These are phyloP conservation scores for Pontederia crassipes DNA, from an alignment of 176 grass and related monocot species.

Conservation along the genomic window DNA sequence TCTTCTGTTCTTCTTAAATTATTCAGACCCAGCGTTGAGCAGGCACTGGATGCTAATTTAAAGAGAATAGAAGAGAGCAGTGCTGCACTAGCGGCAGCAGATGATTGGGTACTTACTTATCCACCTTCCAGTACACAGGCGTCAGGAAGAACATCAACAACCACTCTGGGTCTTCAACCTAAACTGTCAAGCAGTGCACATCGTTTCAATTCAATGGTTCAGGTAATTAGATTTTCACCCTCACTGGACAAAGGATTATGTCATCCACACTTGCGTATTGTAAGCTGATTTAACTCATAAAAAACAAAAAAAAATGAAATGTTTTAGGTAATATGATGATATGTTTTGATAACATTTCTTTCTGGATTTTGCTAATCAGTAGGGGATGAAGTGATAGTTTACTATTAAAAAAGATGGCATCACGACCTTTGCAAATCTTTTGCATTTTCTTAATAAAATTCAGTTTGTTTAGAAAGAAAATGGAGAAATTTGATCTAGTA, in stretches of 20 bases:
- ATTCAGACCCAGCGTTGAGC: slow-evolving; percentile 83
- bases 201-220: slow-evolving; percentile 84
- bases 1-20: slow-evolving; percentile 71
- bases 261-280: no score
- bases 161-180: slow-evolving; percentile 49
- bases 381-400: no score
- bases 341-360: no score
- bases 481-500: no score
- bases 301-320: no score
- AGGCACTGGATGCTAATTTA: slow-evolving; percentile 82
- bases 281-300: no score
- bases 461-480: no score
- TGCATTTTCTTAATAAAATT: no score
- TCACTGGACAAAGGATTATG: not conserved
- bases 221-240: slow-evolving; percentile 37
- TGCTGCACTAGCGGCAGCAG: slow-evolving; percentile 74
- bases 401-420: no score
- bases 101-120: slow-evolving; percentile 83
- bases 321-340: no score
- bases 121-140: slow-evolving; percentile 42
- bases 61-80: slow-evolving; percentile 94
- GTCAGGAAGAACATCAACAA: slow-evolving; percentile 40
- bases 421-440: no score
- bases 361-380: no score
- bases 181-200: slow-evolving; percentile 93